These are phyloP conservation scores for Fagus sylvatica DNA, from an alignment of 306 rosid species.

Conservation along the genomic window DNA sequence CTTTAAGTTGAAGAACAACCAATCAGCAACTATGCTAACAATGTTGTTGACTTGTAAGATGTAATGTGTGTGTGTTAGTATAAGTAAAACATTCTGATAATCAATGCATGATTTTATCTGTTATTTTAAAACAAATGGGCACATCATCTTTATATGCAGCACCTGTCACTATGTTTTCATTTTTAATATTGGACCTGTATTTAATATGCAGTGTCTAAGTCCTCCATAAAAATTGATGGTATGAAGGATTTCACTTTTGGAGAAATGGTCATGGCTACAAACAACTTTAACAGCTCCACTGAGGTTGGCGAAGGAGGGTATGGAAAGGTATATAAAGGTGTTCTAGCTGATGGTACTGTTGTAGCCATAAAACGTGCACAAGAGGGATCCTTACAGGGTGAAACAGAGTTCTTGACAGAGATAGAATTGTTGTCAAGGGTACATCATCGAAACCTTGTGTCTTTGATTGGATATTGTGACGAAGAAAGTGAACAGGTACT, in stretches of 20 bases:
- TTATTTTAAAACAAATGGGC: neutral
- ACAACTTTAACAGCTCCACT: constrained; percentile 57
- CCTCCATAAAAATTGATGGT: constrained; percentile 63
- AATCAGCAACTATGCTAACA: too few relatives aligned
- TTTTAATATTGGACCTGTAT: constrained; percentile 26
- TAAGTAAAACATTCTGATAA: too few relatives aligned
- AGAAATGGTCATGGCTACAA: constrained; percentile 67
- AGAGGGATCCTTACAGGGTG: constrained; percentile 80
- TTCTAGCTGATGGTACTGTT: constrained; percentile 53
- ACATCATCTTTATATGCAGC: neutral
- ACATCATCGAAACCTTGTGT: constrained; percentile 86
- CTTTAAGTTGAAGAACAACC: neutral
- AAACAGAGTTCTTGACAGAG: constrained; percentile 85
- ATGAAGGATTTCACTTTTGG: constrained; percentile 56
- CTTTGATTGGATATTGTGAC: constrained; percentile 79
- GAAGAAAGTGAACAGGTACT: constrained; percentile 83
- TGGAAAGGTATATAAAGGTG: constrained; percentile 79
- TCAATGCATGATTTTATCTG: neutral
- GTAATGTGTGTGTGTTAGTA: too few relatives aligned
- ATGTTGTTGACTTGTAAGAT: too few relatives aligned
- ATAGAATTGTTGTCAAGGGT: constrained; percentile 72
- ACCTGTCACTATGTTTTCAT: neutral
- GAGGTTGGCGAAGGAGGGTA: constrained; percentile 85
- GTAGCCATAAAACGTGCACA: constrained; percentile 91
- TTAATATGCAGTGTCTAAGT: constrained; percentile 53